Evolutionary conservation across 202 grass and related monocot species (phyloP), one percentile per base, ranked within the genome.

Genomic region (Setaria viridis): DNA sequence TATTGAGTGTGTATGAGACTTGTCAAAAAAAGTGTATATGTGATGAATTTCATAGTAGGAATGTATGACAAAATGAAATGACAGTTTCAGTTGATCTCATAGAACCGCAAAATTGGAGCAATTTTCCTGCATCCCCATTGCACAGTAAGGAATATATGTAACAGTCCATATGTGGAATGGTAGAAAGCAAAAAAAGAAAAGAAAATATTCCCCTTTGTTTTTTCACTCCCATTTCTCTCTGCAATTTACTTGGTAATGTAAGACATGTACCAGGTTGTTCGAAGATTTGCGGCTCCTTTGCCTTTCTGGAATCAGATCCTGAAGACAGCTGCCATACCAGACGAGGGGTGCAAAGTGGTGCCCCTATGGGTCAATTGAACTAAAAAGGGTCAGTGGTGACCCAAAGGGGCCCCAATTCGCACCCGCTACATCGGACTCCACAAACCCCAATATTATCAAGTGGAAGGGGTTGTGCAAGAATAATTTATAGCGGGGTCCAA

Each of bases 41-140:
- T 54, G 45, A 41, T 41, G 74, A 84, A 84, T 86, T 78, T 84
- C 42, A 59, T 78, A 25, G 64, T 58, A 87, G 25, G 47, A 80
- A 73, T 60, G 58, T 33, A 63, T 79, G 67, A 76, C n/a, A 54
- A 85, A 62, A 70, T 33, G 70, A 77, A 21, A 47, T 80, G 30
- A 41, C 39, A 75, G 58, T 85, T 57, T 82, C 63, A 82, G 62
- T 51, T 87, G 19, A 77, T 82, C 79, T 82, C 32, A 62, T 8
- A n/a, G 9, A 25, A 62, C 11, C 6, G 14, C 14, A 46, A 34
- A 20, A 81, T 39, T 59, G 60, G 7, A 75, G 59, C 42, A 50
- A 76, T 67, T 76, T 46, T 10, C 15, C 73, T 67, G 59, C n/a
- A 55, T 75, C 70, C 48, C 39, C 19, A 66, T 67, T 81, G 48